These are phyloP conservation scores for Neurospora sp. DNA, from an alignment of 495 filamentous ascomycete genomes.

Conservation along the genomic window DNA sequence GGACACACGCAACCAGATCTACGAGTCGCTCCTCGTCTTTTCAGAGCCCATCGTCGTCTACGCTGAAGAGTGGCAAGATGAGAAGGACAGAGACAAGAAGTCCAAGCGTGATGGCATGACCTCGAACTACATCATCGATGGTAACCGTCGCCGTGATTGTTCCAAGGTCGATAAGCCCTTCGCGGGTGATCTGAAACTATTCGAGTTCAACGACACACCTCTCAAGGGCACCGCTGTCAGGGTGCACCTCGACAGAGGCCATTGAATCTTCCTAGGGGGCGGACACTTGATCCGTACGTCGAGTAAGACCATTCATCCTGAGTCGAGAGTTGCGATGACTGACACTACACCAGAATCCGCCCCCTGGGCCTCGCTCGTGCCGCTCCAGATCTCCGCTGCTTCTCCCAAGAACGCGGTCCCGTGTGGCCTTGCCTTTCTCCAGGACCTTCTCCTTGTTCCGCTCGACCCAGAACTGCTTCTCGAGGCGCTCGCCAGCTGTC, in stretches of 20 bases:
- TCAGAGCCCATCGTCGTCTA: conserved; percentile 1
- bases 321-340: background rate
- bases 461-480: background rate
- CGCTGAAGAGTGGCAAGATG: background rate
- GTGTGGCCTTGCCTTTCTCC: background rate
- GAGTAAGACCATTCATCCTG: background rate
- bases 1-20: conserved; percentile 1
- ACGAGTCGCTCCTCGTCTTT: conserved; percentile 5
- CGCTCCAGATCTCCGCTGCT: background rate
- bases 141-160: too few relatives aligned
- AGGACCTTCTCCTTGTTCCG: background rate
- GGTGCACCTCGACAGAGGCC: background rate
- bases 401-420: background rate
- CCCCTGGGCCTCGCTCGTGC: background rate
- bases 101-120: background rate
- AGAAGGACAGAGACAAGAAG: background rate
- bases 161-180: too few relatives aligned
- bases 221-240: too few relatives aligned
- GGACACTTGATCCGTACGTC: background rate
- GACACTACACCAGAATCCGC: background rate
- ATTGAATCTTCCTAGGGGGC: background rate
- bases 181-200: too few relatives aligned
- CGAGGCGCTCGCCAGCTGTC: background rate
- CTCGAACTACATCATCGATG: too few relatives aligned
- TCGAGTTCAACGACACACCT: too few relatives aligned